Percentiles rank a stretch among this genome's conserved stretches.
Conservation (phyloP, 257 asterid species). For the Penstemon newberryi region DNA sequence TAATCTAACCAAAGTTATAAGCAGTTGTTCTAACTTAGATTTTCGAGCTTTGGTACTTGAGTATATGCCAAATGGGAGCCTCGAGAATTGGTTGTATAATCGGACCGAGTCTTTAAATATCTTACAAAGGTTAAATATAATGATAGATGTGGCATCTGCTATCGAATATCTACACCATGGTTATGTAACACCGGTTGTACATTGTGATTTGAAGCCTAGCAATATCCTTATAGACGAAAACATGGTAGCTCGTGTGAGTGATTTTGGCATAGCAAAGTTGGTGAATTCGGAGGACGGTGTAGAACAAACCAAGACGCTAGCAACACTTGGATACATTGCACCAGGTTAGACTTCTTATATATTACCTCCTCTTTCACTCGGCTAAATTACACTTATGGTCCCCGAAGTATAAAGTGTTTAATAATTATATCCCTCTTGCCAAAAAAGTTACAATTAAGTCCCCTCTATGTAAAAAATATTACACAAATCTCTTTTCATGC, state of each 20-base stretch:
- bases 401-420: background rate
- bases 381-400: background rate
- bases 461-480: too few relatives aligned
- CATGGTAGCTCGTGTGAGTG: conserved; percentile 36
- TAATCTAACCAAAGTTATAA: conserved; percentile 28
- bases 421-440: background rate
- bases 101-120: conserved; percentile 11
- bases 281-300: conserved; percentile 26
- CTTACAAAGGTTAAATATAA: conserved; percentile 27
- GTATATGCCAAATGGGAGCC: conserved; percentile 35
- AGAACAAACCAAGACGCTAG: conserved; percentile 30
- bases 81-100: conserved; percentile 25
- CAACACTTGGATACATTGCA: conserved; percentile 37
- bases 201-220: conserved; percentile 43
- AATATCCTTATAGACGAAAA: conserved; percentile 32
- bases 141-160: conserved; percentile 38
- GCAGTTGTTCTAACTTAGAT: conserved; percentile 29
- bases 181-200: conserved; percentile 28
- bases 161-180: conserved; percentile 38
- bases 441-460: too few relatives aligned
- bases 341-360: conserved; percentile 25
- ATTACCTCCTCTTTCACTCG: too few relatives aligned
- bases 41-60: conserved; percentile 29
- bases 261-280: conserved; percentile 37
- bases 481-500: too few relatives aligned